A percentile compares a stretch with the other conserved stretches of the same genome.
phyloP scores from a whole-genome alignment of 495 filamentous ascomycete genomes.

The Podospora appendiculata region DNA sequence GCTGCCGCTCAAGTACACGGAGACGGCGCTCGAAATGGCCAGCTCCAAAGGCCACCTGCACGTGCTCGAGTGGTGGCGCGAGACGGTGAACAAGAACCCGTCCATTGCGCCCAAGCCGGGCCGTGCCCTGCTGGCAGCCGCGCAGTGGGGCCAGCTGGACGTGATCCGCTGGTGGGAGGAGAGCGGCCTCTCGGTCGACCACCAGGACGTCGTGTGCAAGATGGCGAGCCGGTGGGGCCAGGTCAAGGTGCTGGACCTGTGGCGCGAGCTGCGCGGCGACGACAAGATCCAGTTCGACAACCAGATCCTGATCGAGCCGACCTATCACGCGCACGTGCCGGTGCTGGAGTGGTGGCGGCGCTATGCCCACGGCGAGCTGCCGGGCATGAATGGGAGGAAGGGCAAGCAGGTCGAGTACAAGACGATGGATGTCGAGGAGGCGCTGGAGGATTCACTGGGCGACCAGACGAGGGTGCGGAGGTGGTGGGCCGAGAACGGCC shows the following conservation, averaged over 20 bases:
- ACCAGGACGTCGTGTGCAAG: slow-evolving; percentile 70
- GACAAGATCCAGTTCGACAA: slow-evolving; percentile 82
- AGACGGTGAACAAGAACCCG: slow-evolving; percentile 40
- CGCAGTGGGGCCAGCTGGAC: slow-evolving; percentile 64
- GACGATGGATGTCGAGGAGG: slow-evolving; percentile 92
- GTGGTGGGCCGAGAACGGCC: slow-evolving; percentile 89
- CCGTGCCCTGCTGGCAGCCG: slow-evolving; percentile 70
- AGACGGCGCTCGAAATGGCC: slow-evolving; percentile 78
- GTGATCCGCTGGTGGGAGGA: slow-evolving; percentile 79
- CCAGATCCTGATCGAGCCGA: slow-evolving; percentile 80
- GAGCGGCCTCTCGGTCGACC: slow-evolving; percentile 62
- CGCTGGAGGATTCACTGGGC: slow-evolving; percentile 75
- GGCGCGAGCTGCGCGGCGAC: slow-evolving; percentile 68
- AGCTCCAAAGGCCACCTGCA: slow-evolving; percentile 72
- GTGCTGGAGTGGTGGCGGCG: slow-evolving; percentile 89
- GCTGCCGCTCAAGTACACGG: slow-evolving; percentile 74
- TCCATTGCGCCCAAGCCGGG: slow-evolving; percentile 58
- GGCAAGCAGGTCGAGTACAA: slow-evolving; percentile 72
- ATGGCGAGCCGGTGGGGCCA: slow-evolving; percentile 82
- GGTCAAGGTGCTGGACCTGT: slow-evolving; percentile 73
- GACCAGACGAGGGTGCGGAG: slow-evolving; percentile 60
- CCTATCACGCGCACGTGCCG: slow-evolving; percentile 73
- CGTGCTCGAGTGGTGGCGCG: slow-evolving; percentile 88
- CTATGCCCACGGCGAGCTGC: slow-evolving; percentile 51
- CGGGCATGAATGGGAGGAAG: slow-evolving; percentile 31